Evolutionary conservation across 495 filamentous ascomycete genomes (phyloP).

Genomic region (Thozetella sp.): DNA sequence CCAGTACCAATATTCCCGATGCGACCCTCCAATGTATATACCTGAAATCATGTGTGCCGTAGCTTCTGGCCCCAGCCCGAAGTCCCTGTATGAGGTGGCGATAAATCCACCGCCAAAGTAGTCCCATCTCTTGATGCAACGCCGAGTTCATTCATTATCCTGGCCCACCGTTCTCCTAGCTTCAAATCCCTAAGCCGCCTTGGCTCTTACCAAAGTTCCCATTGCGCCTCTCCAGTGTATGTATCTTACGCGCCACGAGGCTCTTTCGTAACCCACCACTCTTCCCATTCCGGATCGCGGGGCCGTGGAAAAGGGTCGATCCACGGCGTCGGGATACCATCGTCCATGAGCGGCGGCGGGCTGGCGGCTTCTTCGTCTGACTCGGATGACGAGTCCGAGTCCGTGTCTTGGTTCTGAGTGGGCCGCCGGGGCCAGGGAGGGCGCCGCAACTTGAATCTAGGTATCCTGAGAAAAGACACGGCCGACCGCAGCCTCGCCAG

Average conservation of each 20-base stretch:
- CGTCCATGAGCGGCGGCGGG: not conserved
- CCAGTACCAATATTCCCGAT: no score
- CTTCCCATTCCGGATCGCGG: constrained; percentile 25
- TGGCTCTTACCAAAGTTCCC: not conserved
- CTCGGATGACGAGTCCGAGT: no score
- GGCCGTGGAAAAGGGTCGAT: constrained; percentile 13
- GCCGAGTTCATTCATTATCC: not conserved
- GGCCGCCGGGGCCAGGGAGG: not conserved
- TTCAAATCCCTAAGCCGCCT: not conserved
- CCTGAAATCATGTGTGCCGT: not conserved
- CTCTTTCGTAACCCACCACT: constrained; percentile 23
- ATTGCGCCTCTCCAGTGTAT: not conserved
- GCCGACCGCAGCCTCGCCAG: constrained; percentile 6
- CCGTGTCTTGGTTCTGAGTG: not conserved
- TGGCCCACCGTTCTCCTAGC: no score
- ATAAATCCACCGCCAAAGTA: not conserved
- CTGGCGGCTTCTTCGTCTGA: not conserved
- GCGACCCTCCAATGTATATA: no score
- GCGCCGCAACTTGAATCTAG: not conserved
- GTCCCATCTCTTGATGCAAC: not conserved
- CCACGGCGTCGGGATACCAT: constrained; percentile 10
- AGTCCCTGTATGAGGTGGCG: not conserved
- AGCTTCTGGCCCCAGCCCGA: not conserved
- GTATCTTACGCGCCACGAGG: constrained; percentile 12
- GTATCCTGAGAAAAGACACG: constrained; percentile 3